phyloP scores from a whole-genome alignment of 202 grass and related monocot species.

The Musa balbisiana region DNA sequence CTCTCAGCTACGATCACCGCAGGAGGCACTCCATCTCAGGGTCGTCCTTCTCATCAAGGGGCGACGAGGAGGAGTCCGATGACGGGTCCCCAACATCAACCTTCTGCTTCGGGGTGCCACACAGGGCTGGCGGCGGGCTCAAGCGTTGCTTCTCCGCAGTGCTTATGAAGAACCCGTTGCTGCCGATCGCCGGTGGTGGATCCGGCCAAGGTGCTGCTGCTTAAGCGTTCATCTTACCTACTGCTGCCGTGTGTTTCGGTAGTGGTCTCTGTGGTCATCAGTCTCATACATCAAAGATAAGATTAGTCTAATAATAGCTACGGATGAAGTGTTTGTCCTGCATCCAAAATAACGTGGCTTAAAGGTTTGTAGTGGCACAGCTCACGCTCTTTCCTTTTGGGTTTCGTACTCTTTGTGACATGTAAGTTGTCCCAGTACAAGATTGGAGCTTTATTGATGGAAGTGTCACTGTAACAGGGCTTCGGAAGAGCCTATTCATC shows the following conservation, averaged over 20 bases:
- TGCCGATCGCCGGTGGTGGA: conserved; percentile 32
- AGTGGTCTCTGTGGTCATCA: too few species aligned
- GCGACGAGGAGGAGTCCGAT: conserved; percentile 28
- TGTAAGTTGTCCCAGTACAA: too few species aligned
- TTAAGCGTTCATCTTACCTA: neutral
- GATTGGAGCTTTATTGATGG: too few species aligned
- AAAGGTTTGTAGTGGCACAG: neutral
- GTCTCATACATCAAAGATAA: too few species aligned
- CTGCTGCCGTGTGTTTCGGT: too few species aligned
- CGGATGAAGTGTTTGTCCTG: too few species aligned
- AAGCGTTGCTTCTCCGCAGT: conserved; percentile 1
- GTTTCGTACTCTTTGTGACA: too few species aligned
- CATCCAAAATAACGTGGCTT: too few species aligned
- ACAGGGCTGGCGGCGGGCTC: neutral
- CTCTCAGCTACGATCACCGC: conserved; percentile 5
- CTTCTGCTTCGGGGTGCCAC: conserved; percentile 28
- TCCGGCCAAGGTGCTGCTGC: conserved; percentile 26
- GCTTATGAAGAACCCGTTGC: conserved; percentile 27
- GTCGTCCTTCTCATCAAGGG: conserved; percentile 33
- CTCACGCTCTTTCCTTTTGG: neutral
- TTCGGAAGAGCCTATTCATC: too few species aligned
- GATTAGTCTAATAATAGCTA: too few species aligned
- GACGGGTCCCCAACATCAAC: conserved; percentile 26
- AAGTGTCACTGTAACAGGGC: too few species aligned
- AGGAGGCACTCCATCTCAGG: conserved; percentile 20